Evolutionary conservation across 1,139 yeast genomes (phyloP), one percentile per base, ranked within the genome.

Genomic region (Taphrina populina): DNA sequence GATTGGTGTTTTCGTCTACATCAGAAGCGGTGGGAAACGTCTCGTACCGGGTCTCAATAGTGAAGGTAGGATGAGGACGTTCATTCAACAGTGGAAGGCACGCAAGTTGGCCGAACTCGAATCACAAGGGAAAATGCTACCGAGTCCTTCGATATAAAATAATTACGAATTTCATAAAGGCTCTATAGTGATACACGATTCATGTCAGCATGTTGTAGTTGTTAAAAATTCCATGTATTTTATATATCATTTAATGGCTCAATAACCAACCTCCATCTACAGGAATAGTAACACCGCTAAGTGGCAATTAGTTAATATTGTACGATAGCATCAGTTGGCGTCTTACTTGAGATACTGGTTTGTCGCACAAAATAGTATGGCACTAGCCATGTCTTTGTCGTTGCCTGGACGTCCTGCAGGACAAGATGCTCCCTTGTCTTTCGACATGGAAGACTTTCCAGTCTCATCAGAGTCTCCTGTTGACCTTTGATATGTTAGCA

Each of bases 321-420:
- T 8, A 19, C 1, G 1, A 2, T 8, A 3, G 20, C 5, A 34
- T 32, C 36, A 2, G 7, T 8, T 6, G 4, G 23, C 21, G 13
- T 3, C 43, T 20, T 13, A 37, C 43, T 55, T 59, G 37, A 33
- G 23, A 34, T 61, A 61, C 8, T 59, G 62, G 17, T 46, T 44
- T 6, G 61, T 53, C 2, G 61, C 62, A 17, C 60, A 45, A 35
- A 61, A 61, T 47, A 61, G 41, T 24, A 55, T 56, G n/a, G 62
- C 47, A 63, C 19, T 43, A 2, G 58, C 64, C 62, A 62, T 62
- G 47, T 62, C 64, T 32, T 58, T 47, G 30, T 60, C 63, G 6
- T 44, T 44, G 3, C 64, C 64, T 1, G 59, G 56, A 13, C 64
- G 43, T 5, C 59, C 60, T 3, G 60, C 37, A 6, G 64, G 64